Evolutionary conservation across 2,329 filamentous ascomycete species (phyloP).

Genomic region (Trichoderma sp.): DNA sequence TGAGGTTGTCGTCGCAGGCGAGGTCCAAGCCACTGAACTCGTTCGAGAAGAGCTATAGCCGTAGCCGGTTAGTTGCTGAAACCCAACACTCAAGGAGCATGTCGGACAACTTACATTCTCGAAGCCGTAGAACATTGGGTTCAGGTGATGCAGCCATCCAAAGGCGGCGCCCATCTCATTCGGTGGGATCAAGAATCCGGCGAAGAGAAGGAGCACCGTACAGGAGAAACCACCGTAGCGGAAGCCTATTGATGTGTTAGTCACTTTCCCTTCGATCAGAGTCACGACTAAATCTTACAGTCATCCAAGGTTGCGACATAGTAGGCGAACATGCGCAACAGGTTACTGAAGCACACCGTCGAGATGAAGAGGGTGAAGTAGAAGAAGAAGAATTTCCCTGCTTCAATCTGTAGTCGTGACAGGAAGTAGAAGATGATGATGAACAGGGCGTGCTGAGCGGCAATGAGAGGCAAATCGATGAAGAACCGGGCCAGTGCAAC

Average conservation of each 20-base stretch:
- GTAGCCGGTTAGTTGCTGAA: too few relatives aligned
- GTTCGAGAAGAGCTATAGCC: conserved; percentile 59
- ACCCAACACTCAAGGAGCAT: too few relatives aligned
- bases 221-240: too few relatives aligned
- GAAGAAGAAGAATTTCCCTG: conserved; percentile 68
- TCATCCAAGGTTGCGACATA: conserved; percentile 62
- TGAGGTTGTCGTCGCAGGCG: conserved; percentile 47
- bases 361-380: conserved; percentile 61
- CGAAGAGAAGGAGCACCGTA: too few relatives aligned
- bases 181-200: not conserved
- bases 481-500: conserved; percentile 59
- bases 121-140: conserved; percentile 70
- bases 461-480: conserved; percentile 61
- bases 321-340: conserved; percentile 62
- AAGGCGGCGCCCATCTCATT: conserved; percentile 61
- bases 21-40: conserved; percentile 65
- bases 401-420: conserved; percentile 65
- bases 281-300: not conserved
- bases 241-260: too few relatives aligned
- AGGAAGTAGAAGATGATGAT: conserved; percentile 75
- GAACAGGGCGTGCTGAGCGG: conserved; percentile 66
- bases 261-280: too few relatives aligned
- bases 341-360: conserved; percentile 56
- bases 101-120: conserved; percentile 47
- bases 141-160: conserved; percentile 62